phyloP scores from a whole-genome alignment of 768 basidiomycete species.

The Pisolithus microcarpus region DNA sequence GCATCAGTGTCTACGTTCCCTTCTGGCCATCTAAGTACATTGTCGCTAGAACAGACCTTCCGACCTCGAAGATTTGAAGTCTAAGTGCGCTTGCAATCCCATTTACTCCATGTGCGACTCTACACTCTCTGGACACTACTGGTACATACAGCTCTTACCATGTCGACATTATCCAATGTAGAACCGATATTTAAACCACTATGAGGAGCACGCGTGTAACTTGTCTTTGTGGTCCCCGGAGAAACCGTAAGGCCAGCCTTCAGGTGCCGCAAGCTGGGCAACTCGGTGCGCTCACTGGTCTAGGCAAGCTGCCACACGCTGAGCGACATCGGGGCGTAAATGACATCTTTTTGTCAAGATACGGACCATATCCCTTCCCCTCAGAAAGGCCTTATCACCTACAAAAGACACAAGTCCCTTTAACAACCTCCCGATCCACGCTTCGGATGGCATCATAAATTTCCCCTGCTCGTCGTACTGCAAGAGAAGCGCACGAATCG shows the following conservation, averaged over 20 bases:
- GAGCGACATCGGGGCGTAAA: constrained; percentile 17
- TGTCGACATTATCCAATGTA: no score
- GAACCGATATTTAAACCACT: no score
- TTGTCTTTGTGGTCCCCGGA: background rate
- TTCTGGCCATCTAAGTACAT: constrained; percentile 22
- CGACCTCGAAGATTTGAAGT: background rate
- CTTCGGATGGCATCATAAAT: constrained; percentile 24
- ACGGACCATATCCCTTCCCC: constrained; percentile 17
- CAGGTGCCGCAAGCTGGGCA: no score
- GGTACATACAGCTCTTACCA: no score
- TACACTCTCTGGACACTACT: no score
- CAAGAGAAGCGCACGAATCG: constrained; percentile 14
- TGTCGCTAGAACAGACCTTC: background rate
- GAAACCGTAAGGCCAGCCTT: background rate
- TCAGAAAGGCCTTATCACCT: constrained; percentile 13
- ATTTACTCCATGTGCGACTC: no score
- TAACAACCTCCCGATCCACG: constrained; percentile 19
- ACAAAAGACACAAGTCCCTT: constrained; percentile 17
- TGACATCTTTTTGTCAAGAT: constrained; percentile 23
- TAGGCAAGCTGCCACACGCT: constrained; percentile 14
- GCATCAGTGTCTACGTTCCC: constrained; percentile 14
- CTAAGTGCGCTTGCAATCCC: background rate
- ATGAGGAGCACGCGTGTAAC: no score
- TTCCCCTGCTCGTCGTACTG: constrained; percentile 21
- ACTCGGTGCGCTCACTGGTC: constrained; percentile 5